Conservation (phyloP, 257 asterid genomes). For the Solanum tarapatanum region DNA sequence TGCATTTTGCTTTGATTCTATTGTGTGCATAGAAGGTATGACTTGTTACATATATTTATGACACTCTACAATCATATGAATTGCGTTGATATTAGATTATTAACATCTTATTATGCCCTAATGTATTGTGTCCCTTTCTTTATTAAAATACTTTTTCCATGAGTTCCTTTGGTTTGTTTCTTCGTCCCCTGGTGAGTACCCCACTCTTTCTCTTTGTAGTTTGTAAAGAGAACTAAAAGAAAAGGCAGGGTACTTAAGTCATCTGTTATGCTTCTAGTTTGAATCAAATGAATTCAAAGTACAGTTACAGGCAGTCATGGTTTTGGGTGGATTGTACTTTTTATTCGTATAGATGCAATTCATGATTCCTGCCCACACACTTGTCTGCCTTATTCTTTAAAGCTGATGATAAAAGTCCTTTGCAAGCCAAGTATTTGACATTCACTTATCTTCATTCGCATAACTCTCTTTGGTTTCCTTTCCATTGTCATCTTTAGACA, state of each 20-base stretch:
- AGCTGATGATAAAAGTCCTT: neutral
- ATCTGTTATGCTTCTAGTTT: neutral
- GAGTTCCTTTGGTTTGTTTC: neutral
- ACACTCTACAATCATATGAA: neutral
- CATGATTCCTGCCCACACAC: neutral
- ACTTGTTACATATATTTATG: neutral
- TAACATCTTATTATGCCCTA: neutral
- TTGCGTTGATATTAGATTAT: neutral
- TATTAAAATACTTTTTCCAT: neutral
- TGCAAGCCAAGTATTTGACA: neutral
- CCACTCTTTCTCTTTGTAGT: neutral
- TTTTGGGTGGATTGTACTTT: neutral
- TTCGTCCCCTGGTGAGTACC: neutral
- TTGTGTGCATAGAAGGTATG: neutral
- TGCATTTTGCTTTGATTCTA: neutral
- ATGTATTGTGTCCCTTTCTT: neutral
- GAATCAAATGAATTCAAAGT: neutral
- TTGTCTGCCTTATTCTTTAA: neutral
- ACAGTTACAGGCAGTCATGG: neutral
- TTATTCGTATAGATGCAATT: neutral
- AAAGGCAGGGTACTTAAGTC: neutral
- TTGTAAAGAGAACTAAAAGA: neutral
- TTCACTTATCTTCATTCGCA: neutral
- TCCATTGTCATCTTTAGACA: neutral
- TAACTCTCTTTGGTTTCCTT: neutral